Evolutionary conservation across 1,139 yeast species (phyloP).

Genomic region (Kodamaea alishanica): DNA sequence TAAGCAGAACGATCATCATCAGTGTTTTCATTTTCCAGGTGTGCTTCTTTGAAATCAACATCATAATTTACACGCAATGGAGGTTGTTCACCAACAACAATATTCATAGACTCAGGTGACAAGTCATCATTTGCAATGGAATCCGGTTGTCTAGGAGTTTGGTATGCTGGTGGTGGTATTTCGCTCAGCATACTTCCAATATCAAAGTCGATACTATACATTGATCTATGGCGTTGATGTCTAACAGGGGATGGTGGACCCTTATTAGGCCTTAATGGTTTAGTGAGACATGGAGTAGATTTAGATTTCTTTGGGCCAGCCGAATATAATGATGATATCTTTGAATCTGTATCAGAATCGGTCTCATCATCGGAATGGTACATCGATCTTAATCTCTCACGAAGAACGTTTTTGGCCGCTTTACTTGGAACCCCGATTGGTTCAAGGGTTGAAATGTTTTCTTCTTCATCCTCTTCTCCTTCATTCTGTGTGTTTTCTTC

Average conservation of each 20-base stretch:
- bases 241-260: conserved; percentile 25
- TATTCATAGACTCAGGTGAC: conserved; percentile 15
- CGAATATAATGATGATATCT: conserved; percentile 14
- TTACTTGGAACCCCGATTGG: conserved; percentile 36
- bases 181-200: conserved; percentile 7
- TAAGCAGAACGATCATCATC: conserved; percentile 12
- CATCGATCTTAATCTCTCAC: conserved; percentile 25
- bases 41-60: conserved; percentile 41
- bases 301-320: conserved; percentile 17
- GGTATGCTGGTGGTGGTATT: neutral
- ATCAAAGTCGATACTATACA: conserved; percentile 37
- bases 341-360: conserved; percentile 28
- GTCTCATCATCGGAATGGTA: conserved; percentile 25
- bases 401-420: conserved; percentile 29
- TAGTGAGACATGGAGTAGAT: conserved; percentile 21
- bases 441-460: conserved; percentile 18
- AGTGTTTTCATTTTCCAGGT: conserved; percentile 4
- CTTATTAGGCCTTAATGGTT: conserved; percentile 13
- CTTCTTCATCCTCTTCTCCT: conserved; percentile 6
- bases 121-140: neutral
- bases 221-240: conserved; percentile 39
- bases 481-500: conserved; percentile 11
- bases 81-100: conserved; percentile 34
- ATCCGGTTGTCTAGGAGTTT: neutral
- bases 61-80: conserved; percentile 37